These are phyloP conservation scores for Corchorus capsularis DNA, from an alignment of 345 rosid genomes.

Conservation along the genomic window DNA sequence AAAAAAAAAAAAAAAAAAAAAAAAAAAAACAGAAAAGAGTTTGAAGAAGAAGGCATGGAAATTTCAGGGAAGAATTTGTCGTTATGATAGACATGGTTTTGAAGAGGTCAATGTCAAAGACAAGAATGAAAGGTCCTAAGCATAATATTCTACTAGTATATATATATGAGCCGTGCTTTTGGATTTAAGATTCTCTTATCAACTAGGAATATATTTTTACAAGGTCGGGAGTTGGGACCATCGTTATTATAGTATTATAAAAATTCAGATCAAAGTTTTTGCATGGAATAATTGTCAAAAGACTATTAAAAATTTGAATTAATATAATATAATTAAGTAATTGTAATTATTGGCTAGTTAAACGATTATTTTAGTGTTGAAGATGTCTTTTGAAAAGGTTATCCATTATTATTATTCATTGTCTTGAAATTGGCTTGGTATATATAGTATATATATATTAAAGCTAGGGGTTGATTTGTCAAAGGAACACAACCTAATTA, in stretches of 20 bases:
- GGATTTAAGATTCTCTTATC: neutral
- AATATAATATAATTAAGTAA: neutral
- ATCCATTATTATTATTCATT: neutral
- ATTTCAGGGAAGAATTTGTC: neutral
- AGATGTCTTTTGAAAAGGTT: neutral
- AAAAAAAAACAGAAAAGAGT: neutral
- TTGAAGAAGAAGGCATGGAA: neutral
- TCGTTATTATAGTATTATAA: neutral
- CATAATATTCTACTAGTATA: neutral
- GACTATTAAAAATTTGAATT: neutral
- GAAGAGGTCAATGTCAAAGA: constrained; percentile 4
- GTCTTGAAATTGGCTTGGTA: constrained; percentile 1
- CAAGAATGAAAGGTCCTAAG: neutral
- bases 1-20: too few species aligned
- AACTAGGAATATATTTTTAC: neutral
- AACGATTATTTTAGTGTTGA: neutral
- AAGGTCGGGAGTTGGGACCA: neutral
- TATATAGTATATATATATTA: too few species aligned
- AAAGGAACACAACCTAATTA: too few species aligned
- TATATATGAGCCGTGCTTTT: neutral
- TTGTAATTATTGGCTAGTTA: neutral
- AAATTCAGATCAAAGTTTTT: neutral
- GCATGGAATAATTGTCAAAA: neutral
- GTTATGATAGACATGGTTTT: neutral
- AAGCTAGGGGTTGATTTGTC: too few species aligned